phyloP scores from a whole-genome alignment of 805 yeast genomes.

The Saturnispora hagleri region DNA sequence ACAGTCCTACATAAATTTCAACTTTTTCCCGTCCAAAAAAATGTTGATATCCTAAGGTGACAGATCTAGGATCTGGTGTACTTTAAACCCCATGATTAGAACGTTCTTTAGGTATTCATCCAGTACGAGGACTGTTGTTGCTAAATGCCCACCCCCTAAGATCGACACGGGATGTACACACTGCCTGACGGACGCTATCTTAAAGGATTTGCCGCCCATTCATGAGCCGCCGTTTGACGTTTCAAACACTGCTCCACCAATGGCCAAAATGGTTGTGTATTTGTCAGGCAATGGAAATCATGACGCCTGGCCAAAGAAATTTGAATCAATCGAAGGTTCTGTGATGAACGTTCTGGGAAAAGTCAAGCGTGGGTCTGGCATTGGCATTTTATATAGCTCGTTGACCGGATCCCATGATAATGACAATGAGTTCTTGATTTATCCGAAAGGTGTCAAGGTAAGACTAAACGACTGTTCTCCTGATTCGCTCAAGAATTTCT shows the following conservation, averaged over 20 bases:
- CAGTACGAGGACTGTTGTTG: background rate
- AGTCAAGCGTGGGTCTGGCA: constrained; percentile 12
- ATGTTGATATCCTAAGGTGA: background rate
- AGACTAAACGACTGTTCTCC: background rate
- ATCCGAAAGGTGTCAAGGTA: constrained; percentile 9
- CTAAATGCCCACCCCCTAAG: constrained; percentile 40
- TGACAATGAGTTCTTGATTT: constrained; percentile 7
- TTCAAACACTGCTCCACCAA: constrained; percentile 38
- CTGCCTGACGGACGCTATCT: constrained; percentile 33
- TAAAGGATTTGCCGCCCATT: background rate
- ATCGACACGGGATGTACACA: constrained; percentile 55
- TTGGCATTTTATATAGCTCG: constrained; percentile 6
- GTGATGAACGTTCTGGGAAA: constrained; percentile 23
- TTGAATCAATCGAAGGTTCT: constrained; percentile 40
- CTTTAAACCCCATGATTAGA: background rate
- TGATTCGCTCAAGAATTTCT: background rate
- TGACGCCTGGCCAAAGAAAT: constrained; percentile 38
- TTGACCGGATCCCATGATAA: background rate
- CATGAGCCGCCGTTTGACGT: constrained; percentile 24
- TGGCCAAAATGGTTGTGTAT: constrained; percentile 49
- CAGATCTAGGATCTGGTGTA: background rate
- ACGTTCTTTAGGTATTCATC: background rate
- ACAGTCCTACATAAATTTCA: background rate
- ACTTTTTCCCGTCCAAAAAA: background rate
- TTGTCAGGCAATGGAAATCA: constrained; percentile 35